Evolutionary conservation across 2,329 filamentous ascomycete species (phyloP).

Genomic region (Diaporthe sp.): DNA sequence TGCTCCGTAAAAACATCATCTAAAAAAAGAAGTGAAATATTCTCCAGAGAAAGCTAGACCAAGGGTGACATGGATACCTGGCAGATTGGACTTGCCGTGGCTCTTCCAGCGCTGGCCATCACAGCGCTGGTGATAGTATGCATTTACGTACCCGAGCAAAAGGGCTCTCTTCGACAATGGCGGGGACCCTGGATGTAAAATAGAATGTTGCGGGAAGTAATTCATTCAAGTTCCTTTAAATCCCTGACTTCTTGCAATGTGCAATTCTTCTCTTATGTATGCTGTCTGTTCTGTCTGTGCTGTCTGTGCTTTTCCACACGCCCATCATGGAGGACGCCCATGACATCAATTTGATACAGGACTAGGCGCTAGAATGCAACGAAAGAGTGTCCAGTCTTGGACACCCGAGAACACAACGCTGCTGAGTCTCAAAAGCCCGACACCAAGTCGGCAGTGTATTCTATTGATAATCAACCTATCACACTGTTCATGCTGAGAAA

Average conservation of each 20-base stretch:
- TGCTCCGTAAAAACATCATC: background rate
- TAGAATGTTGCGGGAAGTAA: background rate
- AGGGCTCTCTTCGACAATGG: slow-evolving; percentile 13
- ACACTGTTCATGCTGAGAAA: background rate
- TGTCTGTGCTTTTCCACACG: background rate
- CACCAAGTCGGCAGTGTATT: background rate
- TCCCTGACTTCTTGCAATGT: too few relatives aligned
- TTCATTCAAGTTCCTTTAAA: background rate
- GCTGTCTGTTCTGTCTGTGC: background rate
- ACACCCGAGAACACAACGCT: background rate
- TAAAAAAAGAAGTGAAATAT: background rate
- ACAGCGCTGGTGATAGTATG: background rate
- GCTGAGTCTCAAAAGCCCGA: background rate
- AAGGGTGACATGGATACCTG: background rate
- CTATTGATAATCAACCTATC: background rate
- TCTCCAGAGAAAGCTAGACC: background rate
- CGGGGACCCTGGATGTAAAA: background rate
- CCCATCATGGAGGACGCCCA: background rate
- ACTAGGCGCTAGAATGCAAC: background rate
- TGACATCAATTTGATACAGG: background rate
- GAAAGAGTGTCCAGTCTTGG: background rate
- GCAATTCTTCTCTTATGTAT: background rate
- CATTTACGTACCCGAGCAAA: background rate
- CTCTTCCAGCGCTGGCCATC: background rate
- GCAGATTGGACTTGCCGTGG: slow-evolving; percentile 18